Percentiles rank a stretch among this genome's conserved stretches.
These are phyloP conservation scores for Fusarium denticulatum DNA, from an alignment of 2,329 filamentous ascomycete genomes.

Conservation along the genomic window DNA sequence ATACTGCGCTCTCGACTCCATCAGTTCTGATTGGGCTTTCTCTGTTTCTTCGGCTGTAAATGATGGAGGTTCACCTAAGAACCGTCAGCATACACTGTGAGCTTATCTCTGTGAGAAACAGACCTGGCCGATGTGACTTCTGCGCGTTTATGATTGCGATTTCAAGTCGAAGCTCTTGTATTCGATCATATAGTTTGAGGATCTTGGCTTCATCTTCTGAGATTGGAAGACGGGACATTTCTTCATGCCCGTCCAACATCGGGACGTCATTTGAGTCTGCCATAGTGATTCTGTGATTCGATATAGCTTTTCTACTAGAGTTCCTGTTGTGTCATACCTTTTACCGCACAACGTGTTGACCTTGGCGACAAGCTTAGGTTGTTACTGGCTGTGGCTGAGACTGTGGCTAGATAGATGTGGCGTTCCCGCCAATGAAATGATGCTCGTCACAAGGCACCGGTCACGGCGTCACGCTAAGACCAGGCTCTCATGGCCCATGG, in stretches of 20 bases:
- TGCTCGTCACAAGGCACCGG: conserved; percentile 46
- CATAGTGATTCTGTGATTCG: conserved; percentile 35
- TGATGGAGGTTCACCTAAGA: conserved; percentile 38
- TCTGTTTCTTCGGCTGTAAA: conserved; percentile 62
- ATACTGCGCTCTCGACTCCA: conserved; percentile 77
- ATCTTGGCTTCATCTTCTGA: conserved; percentile 73
- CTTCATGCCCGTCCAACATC: conserved; percentile 44
- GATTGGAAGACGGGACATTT: conserved; percentile 60
- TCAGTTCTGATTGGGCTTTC: conserved; percentile 70
- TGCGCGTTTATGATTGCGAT: conserved; percentile 71
- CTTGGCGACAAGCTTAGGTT: background rate
- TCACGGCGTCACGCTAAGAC: conserved; percentile 49
- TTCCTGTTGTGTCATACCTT: background rate
- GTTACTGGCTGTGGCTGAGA: conserved; percentile 23
- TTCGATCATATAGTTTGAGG: conserved; percentile 75
- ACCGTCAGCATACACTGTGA: conserved; percentile 19
- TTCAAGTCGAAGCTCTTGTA: conserved; percentile 78
- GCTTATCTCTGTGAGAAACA: background rate
- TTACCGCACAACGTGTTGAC: conserved; percentile 11
- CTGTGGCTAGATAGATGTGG: conserved; percentile 29
- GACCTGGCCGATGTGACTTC: conserved; percentile 50
- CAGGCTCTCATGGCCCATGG: conserved; percentile 36
- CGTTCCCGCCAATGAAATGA: conserved; percentile 29
- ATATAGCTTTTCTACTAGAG: background rate
- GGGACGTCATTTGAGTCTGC: conserved; percentile 41